Conservation (phyloP, 208 protist genomes). For the Strigomonas culicis region DNA sequence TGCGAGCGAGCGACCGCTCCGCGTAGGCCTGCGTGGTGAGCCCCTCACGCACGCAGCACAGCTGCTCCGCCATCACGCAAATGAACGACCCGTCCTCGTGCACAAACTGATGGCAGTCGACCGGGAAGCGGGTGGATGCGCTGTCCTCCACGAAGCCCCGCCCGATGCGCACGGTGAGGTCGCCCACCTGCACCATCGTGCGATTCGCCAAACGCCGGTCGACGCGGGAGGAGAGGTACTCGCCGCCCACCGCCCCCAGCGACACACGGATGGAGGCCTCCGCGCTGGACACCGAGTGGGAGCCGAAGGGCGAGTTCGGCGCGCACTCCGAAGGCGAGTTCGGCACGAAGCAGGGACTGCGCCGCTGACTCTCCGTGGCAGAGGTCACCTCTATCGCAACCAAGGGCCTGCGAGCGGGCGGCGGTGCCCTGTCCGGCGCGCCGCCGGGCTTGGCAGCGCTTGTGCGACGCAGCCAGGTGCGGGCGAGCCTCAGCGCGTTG, state of each 20-base stretch:
- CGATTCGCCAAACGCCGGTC: constrained; percentile 4
- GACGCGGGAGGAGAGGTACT: neutral
- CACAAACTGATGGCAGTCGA: constrained; percentile 38
- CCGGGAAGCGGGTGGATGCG: constrained; percentile 31
- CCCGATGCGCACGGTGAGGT: constrained; percentile 24
- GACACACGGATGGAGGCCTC: constrained; percentile 12
- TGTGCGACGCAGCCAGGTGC: too few relatives aligned
- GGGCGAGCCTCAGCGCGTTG: too few relatives aligned
- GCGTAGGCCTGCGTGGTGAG: constrained; percentile 41
- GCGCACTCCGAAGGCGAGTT: too few relatives aligned
- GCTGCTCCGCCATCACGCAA: constrained; percentile 45
- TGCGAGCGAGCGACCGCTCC: constrained; percentile 24
- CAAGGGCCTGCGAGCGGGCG: too few relatives aligned
- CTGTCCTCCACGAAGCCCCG: constrained; percentile 26
- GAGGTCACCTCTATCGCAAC: too few relatives aligned
- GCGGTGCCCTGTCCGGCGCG: too few relatives aligned
- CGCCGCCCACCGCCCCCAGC: neutral
- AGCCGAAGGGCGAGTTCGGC: neutral
- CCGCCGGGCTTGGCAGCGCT: too few relatives aligned
- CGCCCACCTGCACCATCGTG: constrained; percentile 23
- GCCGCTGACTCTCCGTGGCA: too few relatives aligned
- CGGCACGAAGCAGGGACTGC: too few relatives aligned
- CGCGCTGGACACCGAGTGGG: neutral
- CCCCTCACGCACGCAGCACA: constrained; percentile 9
- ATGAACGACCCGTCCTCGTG: constrained; percentile 54